Percentiles rank a stretch among this genome's conserved stretches.
These are phyloP conservation scores for Mucor saturninus DNA, from an alignment of 371 early-diverging fungal genomes.

Conservation along the genomic window DNA sequence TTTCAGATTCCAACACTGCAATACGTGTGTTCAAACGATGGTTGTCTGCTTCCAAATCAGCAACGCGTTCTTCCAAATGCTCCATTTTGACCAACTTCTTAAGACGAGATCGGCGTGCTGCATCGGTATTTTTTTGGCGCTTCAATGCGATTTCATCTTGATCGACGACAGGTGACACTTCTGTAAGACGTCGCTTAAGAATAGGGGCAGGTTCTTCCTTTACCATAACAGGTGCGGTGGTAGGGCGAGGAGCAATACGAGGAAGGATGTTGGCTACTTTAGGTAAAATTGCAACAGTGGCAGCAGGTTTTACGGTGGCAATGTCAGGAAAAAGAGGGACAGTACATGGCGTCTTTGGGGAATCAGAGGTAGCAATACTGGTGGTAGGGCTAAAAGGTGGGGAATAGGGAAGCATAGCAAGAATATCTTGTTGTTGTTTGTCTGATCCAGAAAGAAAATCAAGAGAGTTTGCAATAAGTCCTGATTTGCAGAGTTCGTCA, in stretches of 20 bases:
- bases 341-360: background rate
- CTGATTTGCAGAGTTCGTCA: conserved; percentile 27
- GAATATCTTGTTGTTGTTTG: conserved; percentile 4
- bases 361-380: conserved; percentile 7
- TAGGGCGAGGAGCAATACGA: conserved; percentile 5
- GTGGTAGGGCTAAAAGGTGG: conserved; percentile 18
- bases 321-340: conserved; percentile 27
- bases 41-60: conserved; percentile 82
- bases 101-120: conserved; percentile 90
- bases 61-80: conserved; percentile 78
- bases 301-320: background rate
- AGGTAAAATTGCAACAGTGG: background rate
- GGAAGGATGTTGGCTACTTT: conserved; percentile 6
- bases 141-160: conserved; percentile 73
- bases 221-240: background rate
- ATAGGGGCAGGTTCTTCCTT: background rate
- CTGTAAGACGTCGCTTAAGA: conserved; percentile 9
- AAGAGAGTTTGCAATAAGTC: conserved; percentile 1
- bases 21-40: conserved; percentile 63
- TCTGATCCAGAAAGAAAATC: conserved; percentile 5
- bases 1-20: conserved; percentile 79
- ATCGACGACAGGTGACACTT: conserved; percentile 18
- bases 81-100: conserved; percentile 87
- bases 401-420: conserved; percentile 14
- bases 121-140: conserved; percentile 91